Percentiles rank a stretch among this genome's conserved stretches.
Evolutionary conservation across 2,329 filamentous ascomycete genomes (phyloP).

Genomic region (Microdochium nivale): DNA sequence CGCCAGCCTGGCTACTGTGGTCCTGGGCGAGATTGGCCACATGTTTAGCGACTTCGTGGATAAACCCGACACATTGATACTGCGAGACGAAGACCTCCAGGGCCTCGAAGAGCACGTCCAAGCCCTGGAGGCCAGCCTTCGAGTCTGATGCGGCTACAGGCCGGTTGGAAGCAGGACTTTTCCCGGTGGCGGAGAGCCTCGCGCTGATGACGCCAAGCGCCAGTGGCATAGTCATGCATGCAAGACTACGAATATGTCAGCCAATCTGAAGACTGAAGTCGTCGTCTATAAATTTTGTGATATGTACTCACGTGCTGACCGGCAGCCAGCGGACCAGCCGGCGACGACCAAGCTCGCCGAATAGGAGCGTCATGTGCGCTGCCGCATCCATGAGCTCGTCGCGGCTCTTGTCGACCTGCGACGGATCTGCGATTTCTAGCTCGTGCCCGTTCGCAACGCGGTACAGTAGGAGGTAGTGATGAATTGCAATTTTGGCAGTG

Average conservation of each 20-base stretch:
- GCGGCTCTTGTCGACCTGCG: neutral
- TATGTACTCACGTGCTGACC: neutral
- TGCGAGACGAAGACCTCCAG: neutral
- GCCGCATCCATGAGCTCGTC: neutral
- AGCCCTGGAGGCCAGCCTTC: neutral
- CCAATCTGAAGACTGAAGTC: neutral
- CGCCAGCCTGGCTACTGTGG: neutral
- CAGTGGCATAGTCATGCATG: neutral
- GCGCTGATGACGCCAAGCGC: neutral
- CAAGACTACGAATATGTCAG: neutral
- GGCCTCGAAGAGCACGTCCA: neutral
- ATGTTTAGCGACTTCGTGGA: neutral
- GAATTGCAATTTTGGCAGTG: neutral
- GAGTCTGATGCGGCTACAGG: neutral
- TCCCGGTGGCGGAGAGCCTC: neutral
- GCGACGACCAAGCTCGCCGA: neutral
- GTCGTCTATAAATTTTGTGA: neutral
- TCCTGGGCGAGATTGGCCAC: neutral
- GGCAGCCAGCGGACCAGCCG: neutral
- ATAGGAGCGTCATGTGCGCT: neutral
- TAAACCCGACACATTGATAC: neutral
- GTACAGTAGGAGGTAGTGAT: neutral
- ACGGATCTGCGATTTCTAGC: neutral
- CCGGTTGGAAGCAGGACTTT: neutral
- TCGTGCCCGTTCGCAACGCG: neutral